phyloP scores from a whole-genome alignment of 1,284 basidiomycete genomes.

The Tilletia indica region DNA sequence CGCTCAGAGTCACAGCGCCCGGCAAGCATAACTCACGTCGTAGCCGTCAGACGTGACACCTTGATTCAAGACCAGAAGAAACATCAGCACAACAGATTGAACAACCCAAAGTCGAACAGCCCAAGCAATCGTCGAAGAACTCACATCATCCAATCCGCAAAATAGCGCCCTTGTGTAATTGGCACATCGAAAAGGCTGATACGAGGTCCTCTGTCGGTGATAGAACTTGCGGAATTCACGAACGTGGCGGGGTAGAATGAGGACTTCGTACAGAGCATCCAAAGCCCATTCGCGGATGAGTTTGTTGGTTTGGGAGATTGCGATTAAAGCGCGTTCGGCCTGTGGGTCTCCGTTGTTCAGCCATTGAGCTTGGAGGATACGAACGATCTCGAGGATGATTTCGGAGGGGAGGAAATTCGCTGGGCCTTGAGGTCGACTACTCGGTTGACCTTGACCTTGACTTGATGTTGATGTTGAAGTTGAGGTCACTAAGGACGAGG shows the following conservation, averaged over 20 bases:
- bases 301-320: constrained; percentile 36
- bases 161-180: constrained; percentile 43
- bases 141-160: constrained; percentile 42
- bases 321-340: constrained; percentile 33
- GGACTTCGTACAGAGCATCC: constrained; percentile 37
- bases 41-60: constrained; percentile 44
- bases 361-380: constrained; percentile 30
- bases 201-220: constrained; percentile 33
- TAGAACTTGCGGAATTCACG: constrained; percentile 53
- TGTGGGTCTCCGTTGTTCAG: constrained; percentile 35
- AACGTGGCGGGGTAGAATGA: constrained; percentile 51
- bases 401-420: constrained; percentile 36
- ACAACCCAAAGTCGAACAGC: no score
- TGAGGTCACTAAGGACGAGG: no score
- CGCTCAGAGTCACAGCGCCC: no score
- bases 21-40: constrained; percentile 22
- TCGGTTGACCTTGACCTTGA: neutral
- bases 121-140: neutral
- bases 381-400: constrained; percentile 36
- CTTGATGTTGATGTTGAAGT: neutral
- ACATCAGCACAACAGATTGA: neutral
- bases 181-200: constrained; percentile 43
- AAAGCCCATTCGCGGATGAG: constrained; percentile 43
- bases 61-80: neutral
- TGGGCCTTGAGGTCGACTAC: neutral